phyloP scores from a whole-genome alignment of 1,284 basidiomycete species.

The Cryptococcus amylolentus region DNA sequence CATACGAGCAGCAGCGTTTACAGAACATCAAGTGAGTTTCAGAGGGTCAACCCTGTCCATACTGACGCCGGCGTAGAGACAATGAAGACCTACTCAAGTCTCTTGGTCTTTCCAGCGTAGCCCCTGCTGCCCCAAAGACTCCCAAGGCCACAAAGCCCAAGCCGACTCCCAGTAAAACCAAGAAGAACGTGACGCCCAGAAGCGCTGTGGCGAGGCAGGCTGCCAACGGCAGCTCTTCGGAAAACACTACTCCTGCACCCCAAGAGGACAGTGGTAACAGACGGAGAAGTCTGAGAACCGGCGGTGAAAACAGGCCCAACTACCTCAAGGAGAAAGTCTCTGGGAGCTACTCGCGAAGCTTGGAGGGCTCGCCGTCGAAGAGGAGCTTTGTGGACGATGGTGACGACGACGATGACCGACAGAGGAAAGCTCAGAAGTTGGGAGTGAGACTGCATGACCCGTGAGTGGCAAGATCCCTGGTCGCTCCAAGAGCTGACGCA shows the following conservation, averaged over 20 bases:
- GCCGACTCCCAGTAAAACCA: slow-evolving; percentile 1
- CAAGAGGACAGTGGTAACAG: background rate
- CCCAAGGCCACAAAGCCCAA: slow-evolving; percentile 2
- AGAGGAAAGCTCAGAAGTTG: slow-evolving; percentile 28
- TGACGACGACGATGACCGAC: slow-evolving; percentile 5
- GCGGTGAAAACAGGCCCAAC: background rate
- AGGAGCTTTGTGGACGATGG: slow-evolving; percentile 10
- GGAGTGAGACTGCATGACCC: slow-evolving; percentile 34
- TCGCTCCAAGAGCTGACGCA: background rate
- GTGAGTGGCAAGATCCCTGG: slow-evolving; percentile 14
- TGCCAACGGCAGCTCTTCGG: background rate
- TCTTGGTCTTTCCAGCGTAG: slow-evolving; percentile 25
- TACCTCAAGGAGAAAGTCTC: background rate
- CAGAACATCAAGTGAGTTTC: slow-evolving; percentile 31
- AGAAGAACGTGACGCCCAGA: background rate
- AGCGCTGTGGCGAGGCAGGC: background rate
- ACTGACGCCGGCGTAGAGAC: slow-evolving; percentile 16
- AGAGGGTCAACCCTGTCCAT: background rate
- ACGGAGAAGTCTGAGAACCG: background rate
- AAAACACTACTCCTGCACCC: background rate
- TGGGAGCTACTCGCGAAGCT: background rate
- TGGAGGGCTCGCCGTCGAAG: background rate
- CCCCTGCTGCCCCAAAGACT: slow-evolving; percentile 5
- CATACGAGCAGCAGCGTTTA: slow-evolving; percentile 24
- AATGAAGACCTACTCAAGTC: slow-evolving; percentile 35